Base-by-base conservation (phyloP, 495 filamentous ascomycete genomes). In the Penicillium robsamsonii region DNA sequence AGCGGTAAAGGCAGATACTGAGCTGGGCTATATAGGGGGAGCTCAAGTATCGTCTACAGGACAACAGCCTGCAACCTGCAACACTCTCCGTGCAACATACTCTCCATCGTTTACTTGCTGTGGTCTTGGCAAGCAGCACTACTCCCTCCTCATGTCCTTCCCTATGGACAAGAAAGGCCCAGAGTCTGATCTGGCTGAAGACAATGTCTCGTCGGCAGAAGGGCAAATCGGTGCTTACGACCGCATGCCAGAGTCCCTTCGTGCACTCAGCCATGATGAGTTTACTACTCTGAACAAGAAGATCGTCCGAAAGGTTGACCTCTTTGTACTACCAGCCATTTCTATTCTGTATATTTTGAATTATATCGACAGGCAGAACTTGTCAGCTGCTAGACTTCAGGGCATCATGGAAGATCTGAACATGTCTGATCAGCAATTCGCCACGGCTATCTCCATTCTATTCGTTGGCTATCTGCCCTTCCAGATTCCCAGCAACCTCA, bases 401-500 rank as follows among this genome's bases (percentile, higher is more conserved):
- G 68, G 68, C 18, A 68, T 68, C 54, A 63, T 56, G 40, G 57
- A 65, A 1, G 68, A 70, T 43, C 52, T 70, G 18, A 44, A 66
- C 48, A 65, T 72, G 63, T 63, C 48, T 15, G 62, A 56, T 6
- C 22, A 67, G 48, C 59, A 70, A n/a, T 72, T 69, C 46, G 63
- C 63, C 10, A 67, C 65, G 0, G 63, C 63, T 7, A 56, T 72
- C 15, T 69, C 65, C 11, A 70, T 70, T 33, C 65, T 72, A n/a
- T 66, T 66, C 38, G 65, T 68, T n/a, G 68, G 75, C 6, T 84
- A 83, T 60, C 57, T 83, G 15, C 66, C 81, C 24, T 79, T 83
- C 69, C 80, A 83, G 61, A 69, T 87, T 17, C 84, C 83, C 1
- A 83, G 79, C 10, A 86, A 86, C 57, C 64, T 86, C 7, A 75